These are phyloP conservation scores for Aureobasidium sp. DNA, from an alignment of 2,329 filamentous ascomycete genomes.

Conservation along the genomic window DNA sequence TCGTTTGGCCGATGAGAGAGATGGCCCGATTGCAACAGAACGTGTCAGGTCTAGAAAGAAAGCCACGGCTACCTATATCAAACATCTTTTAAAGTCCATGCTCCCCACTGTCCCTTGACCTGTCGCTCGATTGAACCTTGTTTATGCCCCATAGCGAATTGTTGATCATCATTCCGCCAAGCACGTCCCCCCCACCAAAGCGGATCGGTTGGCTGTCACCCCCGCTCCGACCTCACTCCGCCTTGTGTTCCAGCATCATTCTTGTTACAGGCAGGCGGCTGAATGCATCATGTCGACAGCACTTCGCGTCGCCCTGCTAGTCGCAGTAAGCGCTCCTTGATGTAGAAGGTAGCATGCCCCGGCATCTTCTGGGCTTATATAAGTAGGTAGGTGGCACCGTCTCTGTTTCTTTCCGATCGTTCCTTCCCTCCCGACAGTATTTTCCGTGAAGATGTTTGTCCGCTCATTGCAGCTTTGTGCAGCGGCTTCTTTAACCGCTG, in stretches of 20 bases:
- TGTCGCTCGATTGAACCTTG: slow-evolving; percentile 1
- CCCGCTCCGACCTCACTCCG: slow-evolving; percentile 5
- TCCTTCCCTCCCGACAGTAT: neutral
- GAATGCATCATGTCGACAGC: slow-evolving; percentile 3
- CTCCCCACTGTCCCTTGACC: neutral
- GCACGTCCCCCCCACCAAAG: neutral
- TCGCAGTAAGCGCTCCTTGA: neutral
- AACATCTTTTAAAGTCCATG: neutral
- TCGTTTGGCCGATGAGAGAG: neutral
- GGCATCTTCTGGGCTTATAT: neutral
- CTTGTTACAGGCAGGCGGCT: slow-evolving; percentile 2
- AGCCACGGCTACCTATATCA: neutral
- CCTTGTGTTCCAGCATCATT: slow-evolving; percentile 8
- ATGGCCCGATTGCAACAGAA: neutral
- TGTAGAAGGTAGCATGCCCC: neutral
- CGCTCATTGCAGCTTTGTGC: slow-evolving; percentile 4
- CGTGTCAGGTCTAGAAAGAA: neutral
- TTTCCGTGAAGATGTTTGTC: neutral
- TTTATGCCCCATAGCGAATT: neutral
- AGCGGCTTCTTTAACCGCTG: slow-evolving; percentile 18
- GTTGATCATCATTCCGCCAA: slow-evolving; percentile 10
- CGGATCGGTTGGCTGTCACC: slow-evolving; percentile 5
- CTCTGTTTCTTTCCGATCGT: neutral
- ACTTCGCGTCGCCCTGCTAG: neutral
- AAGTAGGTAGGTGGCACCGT: slow-evolving; percentile 3